A percentile compares a stretch with the other conserved stretches of the same genome.
phyloP scores from a whole-genome alignment of 176 grass and related monocot species.

The Melocanna baccifera region DNA sequence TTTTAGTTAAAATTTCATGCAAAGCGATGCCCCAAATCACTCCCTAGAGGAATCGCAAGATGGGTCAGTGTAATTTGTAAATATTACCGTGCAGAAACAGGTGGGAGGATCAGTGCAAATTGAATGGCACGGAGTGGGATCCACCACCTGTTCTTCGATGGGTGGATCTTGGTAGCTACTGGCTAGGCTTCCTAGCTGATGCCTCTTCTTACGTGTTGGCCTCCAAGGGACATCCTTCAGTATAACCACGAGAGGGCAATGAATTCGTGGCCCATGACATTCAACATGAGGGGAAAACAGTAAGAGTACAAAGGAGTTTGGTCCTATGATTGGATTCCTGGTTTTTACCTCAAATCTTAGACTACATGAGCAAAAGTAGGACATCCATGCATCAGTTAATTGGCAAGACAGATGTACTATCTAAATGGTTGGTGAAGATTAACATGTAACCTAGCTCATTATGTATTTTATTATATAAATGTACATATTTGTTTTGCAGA shows the following conservation, averaged over 20 bases:
- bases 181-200: background rate
- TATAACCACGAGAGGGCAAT: background rate
- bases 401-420: background rate
- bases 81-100: background rate
- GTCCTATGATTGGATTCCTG: background rate
- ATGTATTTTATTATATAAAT: too few relatives aligned
- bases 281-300: background rate
- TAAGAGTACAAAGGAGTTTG: background rate
- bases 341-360: background rate
- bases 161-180: background rate
- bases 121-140: background rate
- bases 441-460: too few relatives aligned
- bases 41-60: background rate
- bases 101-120: background rate
- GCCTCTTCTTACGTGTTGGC: background rate
- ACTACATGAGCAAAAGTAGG: background rate
- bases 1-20: too few relatives aligned
- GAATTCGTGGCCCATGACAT: background rate
- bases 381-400: background rate
- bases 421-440: background rate
- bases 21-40: too few relatives aligned
- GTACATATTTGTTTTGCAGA: too few relatives aligned
- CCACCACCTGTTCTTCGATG: background rate
- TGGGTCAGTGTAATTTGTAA: background rate
- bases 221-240: slow-evolving; percentile 13